These are phyloP conservation scores for Gloeostereum incarnatum DNA, from an alignment of 768 basidiomycete species.

Conservation along the genomic window DNA sequence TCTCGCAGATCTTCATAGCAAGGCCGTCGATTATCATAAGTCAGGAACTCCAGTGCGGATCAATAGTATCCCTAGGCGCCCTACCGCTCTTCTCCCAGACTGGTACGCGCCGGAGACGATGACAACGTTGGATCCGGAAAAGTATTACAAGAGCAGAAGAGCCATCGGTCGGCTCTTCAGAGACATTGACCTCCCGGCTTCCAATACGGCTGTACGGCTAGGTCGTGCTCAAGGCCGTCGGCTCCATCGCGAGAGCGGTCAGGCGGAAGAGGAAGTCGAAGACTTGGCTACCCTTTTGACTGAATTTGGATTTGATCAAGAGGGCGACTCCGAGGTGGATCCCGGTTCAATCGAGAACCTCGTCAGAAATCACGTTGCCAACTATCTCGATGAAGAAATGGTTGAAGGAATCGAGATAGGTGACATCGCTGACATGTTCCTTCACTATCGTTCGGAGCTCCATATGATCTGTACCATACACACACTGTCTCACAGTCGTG, in stretches of 20 bases:
- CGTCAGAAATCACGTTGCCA: constrained; percentile 15
- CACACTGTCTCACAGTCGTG: constrained; percentile 33
- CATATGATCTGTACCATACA: constrained; percentile 35
- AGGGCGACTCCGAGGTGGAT: not conserved
- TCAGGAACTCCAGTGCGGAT: constrained; percentile 36
- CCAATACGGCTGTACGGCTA: not conserved
- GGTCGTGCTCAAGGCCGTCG: not conserved
- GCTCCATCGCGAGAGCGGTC: not conserved
- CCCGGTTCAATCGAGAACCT: not conserved
- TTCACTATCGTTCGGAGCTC: constrained; percentile 37
- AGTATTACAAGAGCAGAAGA: constrained; percentile 41
- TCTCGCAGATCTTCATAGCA: constrained; percentile 49
- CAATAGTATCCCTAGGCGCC: constrained; percentile 32
- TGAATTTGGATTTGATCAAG: not conserved
- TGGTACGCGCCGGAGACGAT: constrained; percentile 60
- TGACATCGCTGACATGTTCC: constrained; percentile 17
- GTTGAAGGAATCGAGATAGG: not conserved
- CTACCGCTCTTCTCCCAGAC: constrained; percentile 35
- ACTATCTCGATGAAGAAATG: constrained; percentile 17
- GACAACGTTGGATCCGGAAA: constrained; percentile 15
- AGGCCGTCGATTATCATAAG: constrained; percentile 64
- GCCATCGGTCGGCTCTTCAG: constrained; percentile 60
- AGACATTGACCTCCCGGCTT: constrained; percentile 41
- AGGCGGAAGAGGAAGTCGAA: not conserved
- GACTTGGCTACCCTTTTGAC: not conserved